These are phyloP conservation scores for Agastache rugosa DNA, from an alignment of 257 asterid species.

Conservation along the genomic window DNA sequence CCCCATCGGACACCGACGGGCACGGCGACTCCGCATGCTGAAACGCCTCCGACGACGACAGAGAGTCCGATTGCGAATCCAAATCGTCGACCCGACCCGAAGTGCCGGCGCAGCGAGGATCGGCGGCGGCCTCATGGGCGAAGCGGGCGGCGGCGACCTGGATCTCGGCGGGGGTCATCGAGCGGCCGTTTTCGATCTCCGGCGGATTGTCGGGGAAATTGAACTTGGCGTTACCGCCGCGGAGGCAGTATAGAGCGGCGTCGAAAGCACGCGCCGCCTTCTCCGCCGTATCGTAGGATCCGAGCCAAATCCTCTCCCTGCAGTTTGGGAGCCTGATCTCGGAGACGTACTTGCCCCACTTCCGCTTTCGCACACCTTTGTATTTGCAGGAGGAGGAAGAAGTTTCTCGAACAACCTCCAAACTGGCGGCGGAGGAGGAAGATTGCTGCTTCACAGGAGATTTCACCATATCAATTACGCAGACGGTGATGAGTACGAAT, in stretches of 20 bases:
- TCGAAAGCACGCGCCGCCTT: conserved; percentile 84
- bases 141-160: conserved; percentile 69
- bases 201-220: conserved; percentile 69
- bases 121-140: conserved; percentile 48
- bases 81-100: conserved; percentile 45
- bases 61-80: conserved; percentile 47
- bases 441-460: conserved; percentile 32
- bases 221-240: conserved; percentile 65
- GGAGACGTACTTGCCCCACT: conserved; percentile 81
- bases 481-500: neutral
- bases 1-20: conserved; percentile 53
- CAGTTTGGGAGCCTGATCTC: conserved; percentile 77
- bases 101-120: neutral
- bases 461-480: conserved; percentile 52
- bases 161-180: conserved; percentile 63
- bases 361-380: conserved; percentile 73
- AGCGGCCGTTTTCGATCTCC: conserved; percentile 50
- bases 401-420: neutral
- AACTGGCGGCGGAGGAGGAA: neutral
- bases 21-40: conserved; percentile 62
- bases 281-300: conserved; percentile 69
- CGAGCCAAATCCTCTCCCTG: conserved; percentile 77
- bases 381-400: conserved; percentile 48
- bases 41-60: conserved; percentile 37
- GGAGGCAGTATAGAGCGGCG: conserved; percentile 70